Base-by-base conservation (phyloP, 148 eudicot genomes). In the Cornus kousa region DNA sequence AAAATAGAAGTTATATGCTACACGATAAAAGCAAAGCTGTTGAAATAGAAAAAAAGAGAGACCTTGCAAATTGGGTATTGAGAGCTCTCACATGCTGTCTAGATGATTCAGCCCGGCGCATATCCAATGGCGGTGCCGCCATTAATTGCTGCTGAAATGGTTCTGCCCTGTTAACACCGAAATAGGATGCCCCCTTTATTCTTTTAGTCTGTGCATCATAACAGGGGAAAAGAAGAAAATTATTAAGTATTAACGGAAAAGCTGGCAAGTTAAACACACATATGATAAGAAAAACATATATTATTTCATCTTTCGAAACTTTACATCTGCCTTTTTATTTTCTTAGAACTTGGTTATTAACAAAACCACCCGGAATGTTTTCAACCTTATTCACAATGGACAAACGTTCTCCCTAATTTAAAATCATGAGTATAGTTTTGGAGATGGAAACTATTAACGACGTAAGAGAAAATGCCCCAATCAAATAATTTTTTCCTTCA, bases 51-150 rank as follows among this genome's bases (percentile, higher is more conserved):
- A 60, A 75, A 70, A 89, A 73, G 65, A 82, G 72, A 20, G 77
- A 93, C 99, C 99, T 96, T 83, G 99, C 95, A 74, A 91, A 96
- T 81, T 96, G 97, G 66, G 84, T 88, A 88, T 96, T 96, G 81
- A 93, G 89, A 85, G 97, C 98, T 89, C 92, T 90, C 82, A 96
- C 99, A 85, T 93, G 97, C 86, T 88, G 97, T 77, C 88, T 85
- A 35, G 94, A 89, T 43, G 84, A 84, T 77, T 83, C 93, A 80
- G 92, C 97, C 46, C 89, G 87, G 71, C 82, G 81, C 87, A 79
- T 80, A 77, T 96, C 95, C 83, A 90, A 67, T 24, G 89, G 83
- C n/a, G 87, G 91, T 68, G 87, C 55, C 48, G 70, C 83, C 22
- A 77, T 60, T 7, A 77, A 71, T 73, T 82, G 90, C 77, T 74